Percentiles rank a stretch among this genome's conserved stretches.
These are phyloP conservation scores for Triangularia setosa DNA, from an alignment of 2,329 filamentous ascomycete species.

Conservation along the genomic window DNA sequence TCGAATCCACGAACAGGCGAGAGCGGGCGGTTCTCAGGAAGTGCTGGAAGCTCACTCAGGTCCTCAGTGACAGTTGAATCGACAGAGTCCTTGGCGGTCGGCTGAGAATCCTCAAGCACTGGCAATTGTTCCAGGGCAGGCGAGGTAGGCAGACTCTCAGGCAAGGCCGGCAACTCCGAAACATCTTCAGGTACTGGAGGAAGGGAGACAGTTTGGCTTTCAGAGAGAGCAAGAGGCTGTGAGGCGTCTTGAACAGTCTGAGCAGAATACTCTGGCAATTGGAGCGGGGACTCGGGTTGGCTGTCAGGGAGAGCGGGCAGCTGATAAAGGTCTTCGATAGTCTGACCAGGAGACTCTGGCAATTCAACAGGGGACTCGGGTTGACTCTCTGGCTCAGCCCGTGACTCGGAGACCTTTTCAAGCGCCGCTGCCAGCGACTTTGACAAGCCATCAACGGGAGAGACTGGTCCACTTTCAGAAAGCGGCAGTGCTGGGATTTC, in stretches of 20 bases:
- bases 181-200: not conserved
- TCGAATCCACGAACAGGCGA: not conserved
- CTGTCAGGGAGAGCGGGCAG: conserved; percentile 1
- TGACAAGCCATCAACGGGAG: not conserved
- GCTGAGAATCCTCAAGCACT: not conserved
- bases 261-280: not conserved
- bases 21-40: not conserved
- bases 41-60: not conserved
- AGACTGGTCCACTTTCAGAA: not conserved
- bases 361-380: not conserved
- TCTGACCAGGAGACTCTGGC: not conserved
- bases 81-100: not conserved
- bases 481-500: not conserved
- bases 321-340: not conserved
- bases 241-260: not conserved
- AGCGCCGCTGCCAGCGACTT: not conserved
- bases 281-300: not conserved
- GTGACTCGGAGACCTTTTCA: not conserved
- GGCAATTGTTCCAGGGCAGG: not conserved
- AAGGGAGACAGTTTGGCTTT: conserved; percentile 8
- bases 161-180: conserved; percentile 1
- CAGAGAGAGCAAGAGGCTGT: not conserved
- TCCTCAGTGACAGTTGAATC: not conserved
- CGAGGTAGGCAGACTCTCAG: conserved; percentile 4
- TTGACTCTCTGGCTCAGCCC: conserved; percentile 2